These are phyloP conservation scores for Gastrolobium villosum DNA, from an alignment of 306 rosid genomes.

Conservation along the genomic window DNA sequence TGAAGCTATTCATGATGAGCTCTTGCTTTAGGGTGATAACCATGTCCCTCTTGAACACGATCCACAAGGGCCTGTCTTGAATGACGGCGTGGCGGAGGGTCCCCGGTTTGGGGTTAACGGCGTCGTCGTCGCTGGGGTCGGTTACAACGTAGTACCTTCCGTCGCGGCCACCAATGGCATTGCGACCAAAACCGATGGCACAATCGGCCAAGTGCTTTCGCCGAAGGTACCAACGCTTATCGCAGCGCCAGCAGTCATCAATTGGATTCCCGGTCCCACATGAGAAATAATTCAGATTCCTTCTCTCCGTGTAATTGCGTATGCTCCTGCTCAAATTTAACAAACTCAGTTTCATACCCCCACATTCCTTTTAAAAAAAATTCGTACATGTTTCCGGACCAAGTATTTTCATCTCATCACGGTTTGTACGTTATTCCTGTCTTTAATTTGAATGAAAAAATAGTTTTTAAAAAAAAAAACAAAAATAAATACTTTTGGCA, in stretches of 20 bases:
- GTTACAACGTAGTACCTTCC: conserved; percentile 80
- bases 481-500: no score
- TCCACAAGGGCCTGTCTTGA: conserved; percentile 90
- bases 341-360: no score
- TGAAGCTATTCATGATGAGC: conserved; percentile 94
- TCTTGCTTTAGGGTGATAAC: conserved; percentile 92
- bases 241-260: conserved; percentile 99
- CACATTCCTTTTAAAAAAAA: no score
- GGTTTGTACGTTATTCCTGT: no score
- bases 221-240: conserved; percentile 70
- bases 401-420: no score
- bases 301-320: conserved; percentile 72
- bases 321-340: conserved; percentile 62
- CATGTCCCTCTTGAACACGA: conserved; percentile 97
- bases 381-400: no score
- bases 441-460: no score
- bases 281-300: conserved; percentile 84
- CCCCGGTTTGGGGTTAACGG: conserved; percentile 81
- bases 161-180: conserved; percentile 91
- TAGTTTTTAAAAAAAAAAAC: no score
- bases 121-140: conserved; percentile 69
- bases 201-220: conserved; percentile 83
- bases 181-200: conserved; percentile 91
- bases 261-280: conserved; percentile 92
- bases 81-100: conserved; percentile 96